Evolutionary conservation across 177 flowering plant genomes (phyloP).

Genomic region (Vitis hybrid): DNA sequence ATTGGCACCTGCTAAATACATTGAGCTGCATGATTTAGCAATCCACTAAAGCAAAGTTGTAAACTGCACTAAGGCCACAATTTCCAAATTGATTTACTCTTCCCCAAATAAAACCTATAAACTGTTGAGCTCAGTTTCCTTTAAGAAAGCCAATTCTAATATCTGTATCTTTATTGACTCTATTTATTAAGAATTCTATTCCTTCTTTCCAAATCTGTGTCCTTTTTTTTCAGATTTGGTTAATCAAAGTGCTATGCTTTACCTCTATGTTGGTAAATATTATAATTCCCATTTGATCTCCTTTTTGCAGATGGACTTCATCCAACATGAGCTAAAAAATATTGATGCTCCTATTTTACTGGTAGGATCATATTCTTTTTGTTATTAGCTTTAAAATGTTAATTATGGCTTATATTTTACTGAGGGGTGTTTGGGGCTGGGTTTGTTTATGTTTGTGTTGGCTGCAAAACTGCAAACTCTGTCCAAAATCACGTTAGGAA

Average conservation of each 20-base stretch:
- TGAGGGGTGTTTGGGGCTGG: not conserved
- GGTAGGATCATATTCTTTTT: slow-evolving; percentile 42
- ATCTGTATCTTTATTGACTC: no score
- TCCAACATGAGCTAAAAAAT: slow-evolving; percentile 64
- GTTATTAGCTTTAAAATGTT: not conserved
- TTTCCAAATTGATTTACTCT: no score
- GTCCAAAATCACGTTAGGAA: not conserved
- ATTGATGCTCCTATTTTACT: slow-evolving; percentile 55
- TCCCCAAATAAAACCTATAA: not conserved
- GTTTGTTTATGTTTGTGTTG: not conserved
- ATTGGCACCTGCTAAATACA: not conserved
- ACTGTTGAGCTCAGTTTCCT: not conserved
- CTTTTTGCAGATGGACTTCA: slow-evolving; percentile 64
- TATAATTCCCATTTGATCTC: not conserved
- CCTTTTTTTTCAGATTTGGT: not conserved
- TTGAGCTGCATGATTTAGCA: not conserved
- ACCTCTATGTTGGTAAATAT: not conserved
- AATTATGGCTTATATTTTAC: not conserved
- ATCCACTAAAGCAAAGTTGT: not conserved
- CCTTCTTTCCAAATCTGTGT: no score
- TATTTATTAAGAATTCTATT: no score
- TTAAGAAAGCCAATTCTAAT: not conserved
- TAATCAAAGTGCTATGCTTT: not conserved
- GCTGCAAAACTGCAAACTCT: not conserved
- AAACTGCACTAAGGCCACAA: not conserved